Evolutionary conservation across 169 alveolate genomes (phyloP).

Genomic region (Plasmodium knowlesi): DNA sequence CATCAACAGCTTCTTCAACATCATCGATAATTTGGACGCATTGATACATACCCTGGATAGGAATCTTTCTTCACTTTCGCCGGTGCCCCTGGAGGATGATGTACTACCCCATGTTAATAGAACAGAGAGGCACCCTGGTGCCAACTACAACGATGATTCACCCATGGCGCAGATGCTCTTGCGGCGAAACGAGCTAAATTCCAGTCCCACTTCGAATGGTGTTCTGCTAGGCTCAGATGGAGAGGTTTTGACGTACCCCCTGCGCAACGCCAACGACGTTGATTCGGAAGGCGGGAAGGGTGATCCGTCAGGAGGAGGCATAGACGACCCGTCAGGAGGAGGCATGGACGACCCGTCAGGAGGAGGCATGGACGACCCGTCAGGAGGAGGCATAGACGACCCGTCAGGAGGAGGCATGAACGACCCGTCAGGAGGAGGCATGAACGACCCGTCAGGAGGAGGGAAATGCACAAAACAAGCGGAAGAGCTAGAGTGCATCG

Average conservation of each 20-base stretch:
- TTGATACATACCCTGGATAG: not conserved
- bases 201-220: not conserved
- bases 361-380: no score
- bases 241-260: not conserved
- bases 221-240: not conserved
- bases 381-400: not conserved
- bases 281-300: not conserved
- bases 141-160: not conserved
- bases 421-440: not conserved
- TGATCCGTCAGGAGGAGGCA: not conserved
- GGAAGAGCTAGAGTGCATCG: constrained; percentile 50
- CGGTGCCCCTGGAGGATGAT: not conserved
- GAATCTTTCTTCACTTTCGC: constrained; percentile 18
- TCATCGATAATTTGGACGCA: constrained; percentile 25
- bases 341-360: not conserved
- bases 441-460: not conserved
- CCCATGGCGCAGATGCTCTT: not conserved
- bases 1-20: constrained; percentile 38
- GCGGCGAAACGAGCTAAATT: not conserved
- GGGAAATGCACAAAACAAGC: not conserved
- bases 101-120: not conserved
- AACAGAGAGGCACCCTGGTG: not conserved
- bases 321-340: no score
- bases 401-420: not conserved
- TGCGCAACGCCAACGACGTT: not conserved